Base-by-base conservation (phyloP, 768 basidiomycete genomes). In the Psilocybe cyanescens region DNA sequence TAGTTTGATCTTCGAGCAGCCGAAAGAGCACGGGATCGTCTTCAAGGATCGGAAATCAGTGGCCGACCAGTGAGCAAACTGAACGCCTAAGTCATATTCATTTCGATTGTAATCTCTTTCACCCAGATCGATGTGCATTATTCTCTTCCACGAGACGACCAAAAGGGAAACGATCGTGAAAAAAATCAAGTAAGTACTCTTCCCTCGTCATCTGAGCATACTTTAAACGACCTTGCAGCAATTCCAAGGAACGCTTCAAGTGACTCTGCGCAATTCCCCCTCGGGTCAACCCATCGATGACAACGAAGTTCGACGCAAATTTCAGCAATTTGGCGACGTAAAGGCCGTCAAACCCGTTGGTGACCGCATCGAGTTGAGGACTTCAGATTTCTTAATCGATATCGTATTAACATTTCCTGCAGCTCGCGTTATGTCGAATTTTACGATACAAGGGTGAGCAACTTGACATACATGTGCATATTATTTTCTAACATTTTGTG, bases 81-180 rank as follows among this genome's bases (percentile, higher is more conserved):
- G 50, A 49, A 49, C 51, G n/a, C 30, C 57, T 53, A 4, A 61
- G 46, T 55, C 56, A 57, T 54, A 35, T 64, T 52, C 51, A 39
- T 49, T 45, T 57, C 63, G 69, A 70, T 71, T 68, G 74, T n/a
- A 31, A 72, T 60, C 16, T 50, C 31, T 50, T 58, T 67, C 54
- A 33, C 57, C 46, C 70, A 97, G 97, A 99, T 99, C 73, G 97
- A 99, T 78, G 96, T 99, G 0, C 97, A 99, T 74, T 99, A 95
- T 78, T 97, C 95, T 29, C 78, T 99, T 30, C 97, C 97, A 9
- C 88, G 93, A 63, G 93, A 92, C 67, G 93, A 97, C 58, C 86
- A 91, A 67, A 83, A 82, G 69, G 85, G 84, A 57, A 87, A 82
- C 64, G 82, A 89, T 50, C 76, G 81, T 50, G 95, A 96, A 55